These are phyloP conservation scores for Yamadazyma blattariae DNA, from an alignment of 1,139 yeast species.

Conservation along the genomic window DNA sequence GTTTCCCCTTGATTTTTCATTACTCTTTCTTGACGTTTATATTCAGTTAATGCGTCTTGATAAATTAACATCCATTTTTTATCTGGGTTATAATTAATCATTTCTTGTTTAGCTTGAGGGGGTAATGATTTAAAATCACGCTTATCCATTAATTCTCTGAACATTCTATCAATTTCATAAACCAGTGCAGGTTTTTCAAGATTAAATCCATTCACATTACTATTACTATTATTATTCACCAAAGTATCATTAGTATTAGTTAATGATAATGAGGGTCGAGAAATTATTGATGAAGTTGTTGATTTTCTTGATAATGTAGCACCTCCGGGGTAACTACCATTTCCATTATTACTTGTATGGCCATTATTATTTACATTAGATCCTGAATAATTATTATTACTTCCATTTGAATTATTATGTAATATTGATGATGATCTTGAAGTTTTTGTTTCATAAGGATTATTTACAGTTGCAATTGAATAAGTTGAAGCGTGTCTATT, in stretches of 20 bases:
- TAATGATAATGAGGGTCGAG: constrained; percentile 28
- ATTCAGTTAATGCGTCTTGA: constrained; percentile 81
- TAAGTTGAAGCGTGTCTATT: constrained; percentile 42
- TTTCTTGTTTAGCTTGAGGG: constrained; percentile 70
- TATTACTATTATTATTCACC: constrained; percentile 11
- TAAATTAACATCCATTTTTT: constrained; percentile 91
- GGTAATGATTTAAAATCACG: constrained; percentile 83
- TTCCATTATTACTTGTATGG: background rate
- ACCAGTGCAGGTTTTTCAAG: constrained; percentile 58
- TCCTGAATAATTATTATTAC: background rate
- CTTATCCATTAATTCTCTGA: constrained; percentile 70
- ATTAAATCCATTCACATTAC: constrained; percentile 18
- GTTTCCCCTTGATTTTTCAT: constrained; percentile 28
- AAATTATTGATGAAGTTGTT: constrained; percentile 26
- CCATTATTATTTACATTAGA: background rate
- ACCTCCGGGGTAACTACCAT: constrained; percentile 10
- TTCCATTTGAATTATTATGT: background rate
- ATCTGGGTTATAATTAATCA: constrained; percentile 70
- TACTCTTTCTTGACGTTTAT: constrained; percentile 52
- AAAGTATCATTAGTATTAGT: constrained; percentile 19
- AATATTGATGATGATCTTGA: constrained; percentile 8
- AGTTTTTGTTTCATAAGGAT: constrained; percentile 31
- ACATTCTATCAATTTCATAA: constrained; percentile 62
- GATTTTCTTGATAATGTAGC: constrained; percentile 19
- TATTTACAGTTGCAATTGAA: constrained; percentile 27